Percentiles rank a stretch among this genome's conserved stretches.
Evolutionary conservation across 345 rosid genomes (phyloP).

Genomic region (Odontarrhena argentea): DNA sequence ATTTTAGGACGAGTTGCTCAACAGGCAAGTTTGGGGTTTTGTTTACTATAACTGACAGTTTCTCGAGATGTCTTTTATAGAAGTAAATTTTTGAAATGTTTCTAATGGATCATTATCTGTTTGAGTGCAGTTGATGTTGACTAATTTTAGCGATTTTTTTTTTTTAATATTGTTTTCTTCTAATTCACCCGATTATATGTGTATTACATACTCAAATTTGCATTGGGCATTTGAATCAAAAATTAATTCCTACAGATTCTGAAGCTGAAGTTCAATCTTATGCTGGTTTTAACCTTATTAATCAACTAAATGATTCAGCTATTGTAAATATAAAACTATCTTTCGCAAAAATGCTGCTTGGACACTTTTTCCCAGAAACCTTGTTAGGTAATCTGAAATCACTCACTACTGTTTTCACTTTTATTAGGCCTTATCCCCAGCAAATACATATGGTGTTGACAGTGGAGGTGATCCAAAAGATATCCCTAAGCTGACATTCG

Average conservation of each 20-base stretch:
- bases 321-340: constrained; percentile 1
- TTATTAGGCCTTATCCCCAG: constrained; percentile 82
- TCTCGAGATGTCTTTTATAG: background rate
- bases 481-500: constrained; percentile 84
- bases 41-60: constrained; percentile 16
- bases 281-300: constrained; percentile 14
- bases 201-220: constrained; percentile 14
- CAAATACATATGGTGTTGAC: constrained; percentile 94
- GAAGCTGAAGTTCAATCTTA: background rate
- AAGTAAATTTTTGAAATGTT: constrained; percentile 4
- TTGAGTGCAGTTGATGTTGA: constrained; percentile 5
- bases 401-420: constrained; percentile 8
- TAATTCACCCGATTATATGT: constrained; percentile 21
- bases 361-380: constrained; percentile 6
- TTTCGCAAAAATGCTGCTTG: constrained; percentile 8
- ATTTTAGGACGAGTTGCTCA: constrained; percentile 77
- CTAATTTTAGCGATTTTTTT: constrained; percentile 11
- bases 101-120: background rate
- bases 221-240: constrained; percentile 7
- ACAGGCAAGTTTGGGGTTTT: constrained; percentile 56
- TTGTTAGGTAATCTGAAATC: constrained; percentile 9
- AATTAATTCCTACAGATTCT: constrained; percentile 13
- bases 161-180: constrained; percentile 8
- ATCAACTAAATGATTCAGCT: constrained; percentile 18
- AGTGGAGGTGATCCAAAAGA: constrained; percentile 96